Base-by-base conservation (phyloP, 2,329 filamentous ascomycete genomes). In the Pseudocercospora fijiensis region DNA sequence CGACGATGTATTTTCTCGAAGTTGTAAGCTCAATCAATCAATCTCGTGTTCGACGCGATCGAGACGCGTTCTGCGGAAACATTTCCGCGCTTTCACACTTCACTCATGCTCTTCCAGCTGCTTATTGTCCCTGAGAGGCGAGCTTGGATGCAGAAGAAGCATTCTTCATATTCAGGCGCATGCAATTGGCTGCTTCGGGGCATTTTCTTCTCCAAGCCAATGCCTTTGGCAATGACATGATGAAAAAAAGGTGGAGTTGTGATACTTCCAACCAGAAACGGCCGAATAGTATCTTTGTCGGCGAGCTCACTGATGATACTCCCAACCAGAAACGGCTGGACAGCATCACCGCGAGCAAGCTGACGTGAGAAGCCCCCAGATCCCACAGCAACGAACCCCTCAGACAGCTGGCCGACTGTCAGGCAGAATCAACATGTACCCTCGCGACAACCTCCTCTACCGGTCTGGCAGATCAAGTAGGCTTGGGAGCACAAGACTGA, bases 21-120 rank as follows among this genome's bases (percentile, higher is more conserved):
- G 11, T 9, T 28, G 49, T 16, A 53, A 26, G 49, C 24, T 52
- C 49, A 16, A 11, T 52, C 20, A 16, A 10, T 53, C 49, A n/a
- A 28, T 53, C 16, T 53, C 45, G 45, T 22, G 18, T 11, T 3
- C 7, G 24, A 53, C 49, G 24, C 49, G 49, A 53, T 27, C 11
- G 24, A 53, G 49, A 53, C 49, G 49, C 49, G 49, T 53, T 24
- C 49, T 30, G 49, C 49, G 49, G 49, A 53, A 53, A n/a, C 1
- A 4, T 49, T 53, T 53, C 49, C 49, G 49, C 49, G 24, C 49
- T 28, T n/a, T n/a, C 22, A 53, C 26, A 49, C 45, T 49, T 49
- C 18, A 49, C 45, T 49, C 45, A 13, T 49, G 4, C 45, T 20
- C 9, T 7, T 49, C 45, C 45, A 49, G 6, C 37, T 41, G 37